A percentile compares a stretch with the other conserved stretches of the same genome.
Evolutionary conservation across 192 early-diverging fungal species (phyloP).

Genomic region (Podila clonocystis): DNA sequence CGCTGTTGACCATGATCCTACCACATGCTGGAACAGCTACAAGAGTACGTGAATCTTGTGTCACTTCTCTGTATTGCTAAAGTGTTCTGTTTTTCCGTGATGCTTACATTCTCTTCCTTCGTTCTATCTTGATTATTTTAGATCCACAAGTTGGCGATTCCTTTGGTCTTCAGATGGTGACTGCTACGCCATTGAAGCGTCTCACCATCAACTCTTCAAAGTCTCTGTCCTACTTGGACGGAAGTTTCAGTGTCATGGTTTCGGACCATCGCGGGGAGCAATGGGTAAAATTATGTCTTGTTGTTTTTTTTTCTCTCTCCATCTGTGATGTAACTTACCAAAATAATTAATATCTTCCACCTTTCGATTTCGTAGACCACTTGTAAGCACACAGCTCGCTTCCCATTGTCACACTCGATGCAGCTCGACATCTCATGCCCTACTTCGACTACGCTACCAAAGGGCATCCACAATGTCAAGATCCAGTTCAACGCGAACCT

Average conservation of each 20-base stretch:
- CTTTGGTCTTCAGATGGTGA: constrained; percentile 61
- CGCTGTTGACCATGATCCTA: constrained; percentile 58
- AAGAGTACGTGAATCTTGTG: background rate
- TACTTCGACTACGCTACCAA: constrained; percentile 4
- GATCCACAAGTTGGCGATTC: constrained; percentile 57
- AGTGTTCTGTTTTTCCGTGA: too few relatives aligned
- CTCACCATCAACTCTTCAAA: constrained; percentile 35
- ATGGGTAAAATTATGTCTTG: constrained; percentile 5
- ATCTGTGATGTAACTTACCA: background rate
- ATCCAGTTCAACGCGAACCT: constrained; percentile 9
- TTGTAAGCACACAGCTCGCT: constrained; percentile 17
- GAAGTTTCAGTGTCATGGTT: constrained; percentile 12
- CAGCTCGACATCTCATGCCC: constrained; percentile 22
- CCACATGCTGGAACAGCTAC: constrained; percentile 64
- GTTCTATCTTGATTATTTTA: constrained; percentile 6
- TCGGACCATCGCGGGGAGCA: constrained; percentile 10
- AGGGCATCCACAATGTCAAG: constrained; percentile 16
- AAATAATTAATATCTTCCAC: background rate
- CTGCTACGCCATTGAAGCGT: constrained; percentile 16
- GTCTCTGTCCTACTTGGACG: constrained; percentile 21
- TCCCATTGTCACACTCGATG: constrained; percentile 16
- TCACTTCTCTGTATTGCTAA: background rate
- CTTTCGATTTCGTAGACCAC: constrained; percentile 2
- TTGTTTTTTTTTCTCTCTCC: background rate
- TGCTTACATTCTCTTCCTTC: background rate